A percentile compares a stretch with the other conserved stretches of the same genome.
Conservation (phyloP, 225 moss, liverwort and hornwort species). For the Polytrichum formosum region DNA sequence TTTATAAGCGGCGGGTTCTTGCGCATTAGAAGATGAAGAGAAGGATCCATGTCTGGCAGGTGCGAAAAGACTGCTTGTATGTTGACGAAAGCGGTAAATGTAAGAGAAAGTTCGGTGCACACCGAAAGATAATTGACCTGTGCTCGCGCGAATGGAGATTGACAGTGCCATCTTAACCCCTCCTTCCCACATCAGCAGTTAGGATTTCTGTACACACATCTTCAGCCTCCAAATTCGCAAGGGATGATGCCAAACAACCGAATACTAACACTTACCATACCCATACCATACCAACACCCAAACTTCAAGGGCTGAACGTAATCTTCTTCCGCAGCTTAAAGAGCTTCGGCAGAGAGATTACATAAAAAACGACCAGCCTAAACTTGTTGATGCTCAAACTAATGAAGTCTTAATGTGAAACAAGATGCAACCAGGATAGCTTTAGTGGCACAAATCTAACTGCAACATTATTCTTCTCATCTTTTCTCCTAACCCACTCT, state of each 20-base stretch:
- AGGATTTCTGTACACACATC: background rate
- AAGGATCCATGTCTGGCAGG: constrained; percentile 3
- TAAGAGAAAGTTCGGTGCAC: constrained; percentile 31
- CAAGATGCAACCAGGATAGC: no score
- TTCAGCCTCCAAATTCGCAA: background rate
- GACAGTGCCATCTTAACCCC: constrained; percentile 40
- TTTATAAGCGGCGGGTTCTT: background rate
- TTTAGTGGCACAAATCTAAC: no score
- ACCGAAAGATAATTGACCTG: constrained; percentile 18
- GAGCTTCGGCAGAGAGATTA: no score
- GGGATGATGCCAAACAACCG: background rate
- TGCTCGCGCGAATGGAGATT: constrained; percentile 37
- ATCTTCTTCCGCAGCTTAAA: no score
- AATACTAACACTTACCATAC: background rate
- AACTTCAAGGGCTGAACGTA: no score
- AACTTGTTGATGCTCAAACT: no score
- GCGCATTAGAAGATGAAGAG: background rate
- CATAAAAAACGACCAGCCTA: no score
- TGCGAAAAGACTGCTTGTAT: constrained; percentile 15
- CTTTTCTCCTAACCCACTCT: no score
- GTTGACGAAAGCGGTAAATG: constrained; percentile 17
- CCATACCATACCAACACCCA: no score
- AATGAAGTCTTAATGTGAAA: no score
- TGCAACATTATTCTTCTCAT: no score
- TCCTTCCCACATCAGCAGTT: background rate